These are phyloP conservation scores for Apiospora pterosperma DNA, from an alignment of 2,329 filamentous ascomycete genomes.

Conservation along the genomic window DNA sequence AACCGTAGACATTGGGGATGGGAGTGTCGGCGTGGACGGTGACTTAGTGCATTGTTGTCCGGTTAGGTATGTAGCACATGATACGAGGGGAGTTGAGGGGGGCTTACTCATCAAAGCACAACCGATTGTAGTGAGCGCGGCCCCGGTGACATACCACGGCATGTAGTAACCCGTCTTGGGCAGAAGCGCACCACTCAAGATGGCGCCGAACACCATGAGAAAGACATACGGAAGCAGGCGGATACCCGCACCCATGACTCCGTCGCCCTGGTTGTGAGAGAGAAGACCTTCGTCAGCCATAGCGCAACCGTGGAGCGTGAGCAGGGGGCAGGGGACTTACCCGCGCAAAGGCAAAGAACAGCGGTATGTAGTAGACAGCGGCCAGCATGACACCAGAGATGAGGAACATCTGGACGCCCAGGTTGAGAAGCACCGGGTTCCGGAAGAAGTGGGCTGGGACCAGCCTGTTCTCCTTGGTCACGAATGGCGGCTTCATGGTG, in stretches of 20 bases:
- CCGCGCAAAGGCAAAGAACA: constrained; percentile 43
- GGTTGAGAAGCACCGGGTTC: constrained; percentile 13
- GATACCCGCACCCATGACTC: constrained; percentile 31
- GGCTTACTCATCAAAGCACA: constrained; percentile 28
- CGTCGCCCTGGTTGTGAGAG: constrained; percentile 27
- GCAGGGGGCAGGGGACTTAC: constrained; percentile 33
- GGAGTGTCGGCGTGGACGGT: constrained; percentile 23
- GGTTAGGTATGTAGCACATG: background rate
- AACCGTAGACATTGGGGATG: constrained; percentile 28
- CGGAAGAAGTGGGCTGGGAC: constrained; percentile 39
- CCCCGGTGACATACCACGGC: constrained; percentile 34
- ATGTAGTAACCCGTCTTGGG: constrained; percentile 30
- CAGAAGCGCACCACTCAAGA: constrained; percentile 34
- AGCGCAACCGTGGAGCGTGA: constrained; percentile 25
- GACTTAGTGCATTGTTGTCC: constrained; percentile 9
- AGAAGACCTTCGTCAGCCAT: background rate
- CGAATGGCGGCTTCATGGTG: constrained; percentile 35
- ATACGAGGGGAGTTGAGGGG: background rate
- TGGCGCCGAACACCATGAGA: constrained; percentile 29
- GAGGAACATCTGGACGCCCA: constrained; percentile 16
- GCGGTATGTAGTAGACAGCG: constrained; percentile 42
- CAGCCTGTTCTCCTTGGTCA: constrained; percentile 28
- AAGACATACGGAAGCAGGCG: constrained; percentile 37
- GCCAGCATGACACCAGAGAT: constrained; percentile 14
- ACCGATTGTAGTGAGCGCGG: constrained; percentile 28